Percentiles rank a stretch among this genome's conserved stretches.
phyloP scores from a whole-genome alignment of 1,284 basidiomycete species.

The Caloboletus firmus region DNA sequence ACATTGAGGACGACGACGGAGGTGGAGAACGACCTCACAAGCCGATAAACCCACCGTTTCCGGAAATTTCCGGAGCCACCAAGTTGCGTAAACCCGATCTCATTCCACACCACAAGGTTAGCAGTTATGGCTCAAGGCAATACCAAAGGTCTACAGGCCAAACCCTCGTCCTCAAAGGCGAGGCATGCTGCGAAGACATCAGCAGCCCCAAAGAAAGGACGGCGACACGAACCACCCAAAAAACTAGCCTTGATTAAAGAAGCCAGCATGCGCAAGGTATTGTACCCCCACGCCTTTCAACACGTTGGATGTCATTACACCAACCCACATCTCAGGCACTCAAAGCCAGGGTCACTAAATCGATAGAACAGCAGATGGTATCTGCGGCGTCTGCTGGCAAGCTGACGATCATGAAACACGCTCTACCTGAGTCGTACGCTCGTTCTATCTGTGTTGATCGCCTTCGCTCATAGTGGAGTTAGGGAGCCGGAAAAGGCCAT shows the following conservation, averaged over 20 bases:
- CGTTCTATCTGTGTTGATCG: background rate
- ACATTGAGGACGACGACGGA: conserved; percentile 43
- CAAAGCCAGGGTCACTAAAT: conserved; percentile 85
- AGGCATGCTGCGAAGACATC: conserved; percentile 63
- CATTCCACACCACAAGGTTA: background rate
- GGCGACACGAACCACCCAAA: conserved; percentile 69
- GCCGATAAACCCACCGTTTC: conserved; percentile 5
- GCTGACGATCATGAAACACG: conserved; percentile 84
- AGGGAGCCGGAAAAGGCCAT: conserved; percentile 23
- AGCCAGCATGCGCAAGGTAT: conserved; percentile 67
- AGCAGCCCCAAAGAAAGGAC: conserved; percentile 70
- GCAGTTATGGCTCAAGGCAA: conserved; percentile 56
- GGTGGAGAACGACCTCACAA: conserved; percentile 13
- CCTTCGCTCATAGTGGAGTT: conserved; percentile 7
- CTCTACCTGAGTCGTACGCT: conserved; percentile 43
- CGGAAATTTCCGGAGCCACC: conserved; percentile 31
- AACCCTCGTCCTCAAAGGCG: conserved; percentile 44
- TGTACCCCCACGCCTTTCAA: background rate
- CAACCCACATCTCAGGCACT: conserved; percentile 53
- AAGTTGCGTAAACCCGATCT: background rate
- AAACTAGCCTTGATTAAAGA: conserved; percentile 67
- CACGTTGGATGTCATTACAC: background rate
- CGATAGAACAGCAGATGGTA: conserved; percentile 88
- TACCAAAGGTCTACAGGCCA: conserved; percentile 63
- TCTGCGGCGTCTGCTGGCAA: conserved; percentile 82